Percentiles rank a stretch among this genome's conserved stretches.
Conservation (phyloP, 1,139 yeast species). For the Pneumocystis oryctolagi region DNA sequence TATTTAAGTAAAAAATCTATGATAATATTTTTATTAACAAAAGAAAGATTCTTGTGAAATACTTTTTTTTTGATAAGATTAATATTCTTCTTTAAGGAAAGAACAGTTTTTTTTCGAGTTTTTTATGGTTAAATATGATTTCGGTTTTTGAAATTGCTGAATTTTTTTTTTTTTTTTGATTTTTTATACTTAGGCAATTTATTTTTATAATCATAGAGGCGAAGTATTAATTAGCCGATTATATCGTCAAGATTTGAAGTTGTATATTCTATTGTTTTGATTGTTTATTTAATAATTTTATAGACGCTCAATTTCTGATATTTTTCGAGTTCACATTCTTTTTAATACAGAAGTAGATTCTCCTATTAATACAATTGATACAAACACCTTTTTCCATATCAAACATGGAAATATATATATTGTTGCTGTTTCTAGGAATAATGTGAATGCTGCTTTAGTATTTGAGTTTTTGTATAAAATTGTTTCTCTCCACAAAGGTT, state of each 20-base stretch:
- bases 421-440: constrained; percentile 76
- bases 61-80: too few species aligned
- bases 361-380: constrained; percentile 80
- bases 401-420: constrained; percentile 58
- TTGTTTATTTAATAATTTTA: background rate
- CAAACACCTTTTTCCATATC: constrained; percentile 77
- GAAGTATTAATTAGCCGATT: constrained; percentile 71
- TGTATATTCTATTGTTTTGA: background rate
- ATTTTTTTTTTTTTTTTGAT: background rate
- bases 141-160: background rate
- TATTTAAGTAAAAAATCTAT: too few species aligned
- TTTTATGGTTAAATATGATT: background rate
- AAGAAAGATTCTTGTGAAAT: too few species aligned
- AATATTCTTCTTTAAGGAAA: background rate
- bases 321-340: constrained; percentile 80
- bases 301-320: constrained; percentile 51
- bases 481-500: constrained; percentile 28
- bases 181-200: constrained; percentile 33
- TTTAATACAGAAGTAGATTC: constrained; percentile 48
- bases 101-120: background rate
- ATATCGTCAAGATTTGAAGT: constrained; percentile 43
- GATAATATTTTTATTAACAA: too few species aligned
- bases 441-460: constrained; percentile 68
- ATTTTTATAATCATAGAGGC: constrained; percentile 65
- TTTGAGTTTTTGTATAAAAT: constrained; percentile 64